A percentile compares a stretch with the other conserved stretches of the same genome.
Evolutionary conservation across 192 early-diverging fungal species (phyloP).

Genomic region (Hyaloraphidium curvatum): DNA sequence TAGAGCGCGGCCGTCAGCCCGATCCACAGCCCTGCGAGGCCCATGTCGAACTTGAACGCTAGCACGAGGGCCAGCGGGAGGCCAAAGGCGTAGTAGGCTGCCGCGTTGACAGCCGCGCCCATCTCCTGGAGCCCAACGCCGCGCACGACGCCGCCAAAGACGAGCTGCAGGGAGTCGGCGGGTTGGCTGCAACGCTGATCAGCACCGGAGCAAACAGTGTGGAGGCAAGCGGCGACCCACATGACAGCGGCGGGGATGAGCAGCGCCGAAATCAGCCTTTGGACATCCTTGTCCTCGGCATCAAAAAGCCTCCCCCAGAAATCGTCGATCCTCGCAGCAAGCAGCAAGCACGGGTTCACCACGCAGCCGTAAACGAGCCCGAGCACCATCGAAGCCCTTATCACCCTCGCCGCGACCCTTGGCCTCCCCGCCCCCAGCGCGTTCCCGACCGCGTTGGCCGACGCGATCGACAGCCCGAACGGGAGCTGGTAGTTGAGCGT

Average conservation of each 20-base stretch:
- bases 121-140: neutral
- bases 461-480: neutral
- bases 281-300: neutral
- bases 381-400: neutral
- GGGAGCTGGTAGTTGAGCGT: neutral
- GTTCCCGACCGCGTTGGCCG: neutral
- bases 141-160: neutral
- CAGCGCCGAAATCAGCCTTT: neutral
- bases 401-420: neutral
- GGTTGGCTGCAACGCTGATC: no score
- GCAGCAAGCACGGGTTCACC: neutral
- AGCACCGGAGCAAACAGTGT: no score
- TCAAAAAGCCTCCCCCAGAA: neutral
- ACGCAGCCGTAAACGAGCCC: neutral
- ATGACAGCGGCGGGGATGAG: neutral
- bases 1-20: neutral
- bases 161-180: neutral
- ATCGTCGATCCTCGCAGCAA: neutral
- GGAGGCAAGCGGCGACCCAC: no score
- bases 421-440: neutral
- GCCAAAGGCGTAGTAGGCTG: neutral
- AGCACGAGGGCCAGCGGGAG: neutral
- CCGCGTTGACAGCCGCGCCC: neutral
- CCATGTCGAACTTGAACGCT: neutral
- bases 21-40: neutral